Conservation (phyloP, 2,329 filamentous ascomycete genomes). For the Fusarium sp. region DNA sequence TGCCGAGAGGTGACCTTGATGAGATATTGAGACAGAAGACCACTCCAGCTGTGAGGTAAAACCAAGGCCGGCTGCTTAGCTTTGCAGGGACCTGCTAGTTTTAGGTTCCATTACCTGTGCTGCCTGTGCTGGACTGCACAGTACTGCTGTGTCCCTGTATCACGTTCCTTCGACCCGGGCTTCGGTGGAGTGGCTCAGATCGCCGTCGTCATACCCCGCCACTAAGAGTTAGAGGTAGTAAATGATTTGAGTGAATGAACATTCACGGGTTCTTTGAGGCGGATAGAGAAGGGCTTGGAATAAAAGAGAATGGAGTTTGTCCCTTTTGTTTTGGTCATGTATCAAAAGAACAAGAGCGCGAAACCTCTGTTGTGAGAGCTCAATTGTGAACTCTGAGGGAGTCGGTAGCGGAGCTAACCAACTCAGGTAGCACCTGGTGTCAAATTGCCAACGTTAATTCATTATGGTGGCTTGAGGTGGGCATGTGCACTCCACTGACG, state of each 20-base stretch:
- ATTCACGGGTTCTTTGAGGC: slow-evolving; percentile 11
- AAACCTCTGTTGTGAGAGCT: background rate
- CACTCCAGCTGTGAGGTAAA: too few species aligned
- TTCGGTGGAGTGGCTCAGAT: slow-evolving; percentile 42
- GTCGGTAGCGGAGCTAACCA: slow-evolving; percentile 9
- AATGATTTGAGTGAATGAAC: slow-evolving; percentile 14
- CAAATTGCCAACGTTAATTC: slow-evolving; percentile 16
- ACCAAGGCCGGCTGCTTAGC: too few species aligned
- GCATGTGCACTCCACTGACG: slow-evolving; percentile 11
- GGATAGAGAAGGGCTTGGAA: too few species aligned
- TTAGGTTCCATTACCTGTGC: background rate
- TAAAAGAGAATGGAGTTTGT: background rate
- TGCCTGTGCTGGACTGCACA: slow-evolving; percentile 6
- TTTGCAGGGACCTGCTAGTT: background rate
- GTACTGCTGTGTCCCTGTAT: slow-evolving; percentile 28
- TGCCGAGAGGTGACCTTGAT: background rate
- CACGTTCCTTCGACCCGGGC: slow-evolving; percentile 45
- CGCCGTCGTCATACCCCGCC: slow-evolving; percentile 47
- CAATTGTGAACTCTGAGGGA: slow-evolving; percentile 8
- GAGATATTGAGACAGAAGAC: slow-evolving; percentile 2
- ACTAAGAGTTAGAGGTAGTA: slow-evolving; percentile 26
- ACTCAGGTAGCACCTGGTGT: slow-evolving; percentile 19
- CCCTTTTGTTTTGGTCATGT: background rate
- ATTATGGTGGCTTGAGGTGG: slow-evolving; percentile 8
- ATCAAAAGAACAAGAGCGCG: background rate